A percentile compares a stretch with the other conserved stretches of the same genome.
Evolutionary conservation across 2,329 filamentous ascomycete species (phyloP).

Genomic region (Ceratocystis cubensis): DNA sequence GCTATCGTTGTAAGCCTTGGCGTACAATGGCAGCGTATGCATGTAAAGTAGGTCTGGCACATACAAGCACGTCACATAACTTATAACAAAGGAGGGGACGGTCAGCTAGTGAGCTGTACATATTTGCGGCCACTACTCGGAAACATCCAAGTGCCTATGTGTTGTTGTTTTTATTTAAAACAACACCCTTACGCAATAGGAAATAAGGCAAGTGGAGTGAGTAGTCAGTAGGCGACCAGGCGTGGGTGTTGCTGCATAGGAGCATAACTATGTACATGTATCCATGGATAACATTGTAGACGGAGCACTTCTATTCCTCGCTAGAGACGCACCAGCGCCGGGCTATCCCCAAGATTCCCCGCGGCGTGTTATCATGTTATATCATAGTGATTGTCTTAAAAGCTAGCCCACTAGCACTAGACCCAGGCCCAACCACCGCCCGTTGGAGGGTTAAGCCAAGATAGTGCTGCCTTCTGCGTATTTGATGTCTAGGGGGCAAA

Average conservation of each 20-base stretch:
- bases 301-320: neutral
- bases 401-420: neutral
- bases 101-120: too few relatives aligned
- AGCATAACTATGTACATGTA: neutral
- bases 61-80: too few relatives aligned
- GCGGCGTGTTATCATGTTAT: neutral
- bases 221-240: neutral
- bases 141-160: too few relatives aligned
- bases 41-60: too few relatives aligned
- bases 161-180: neutral
- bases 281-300: neutral
- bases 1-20: too few relatives aligned
- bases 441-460: neutral
- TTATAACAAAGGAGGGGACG: too few relatives aligned
- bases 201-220: neutral
- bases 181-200: neutral
- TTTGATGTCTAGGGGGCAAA: neutral
- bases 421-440: neutral
- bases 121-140: too few relatives aligned
- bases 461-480: neutral
- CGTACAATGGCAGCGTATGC: too few relatives aligned
- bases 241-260: neutral
- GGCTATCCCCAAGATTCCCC: slow-evolving; percentile 2
- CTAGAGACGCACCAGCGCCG: neutral
- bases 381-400: slow-evolving; percentile 5